Conservation (phyloP, 139 green algal species). For the Ostreobium quekettii region DNA sequence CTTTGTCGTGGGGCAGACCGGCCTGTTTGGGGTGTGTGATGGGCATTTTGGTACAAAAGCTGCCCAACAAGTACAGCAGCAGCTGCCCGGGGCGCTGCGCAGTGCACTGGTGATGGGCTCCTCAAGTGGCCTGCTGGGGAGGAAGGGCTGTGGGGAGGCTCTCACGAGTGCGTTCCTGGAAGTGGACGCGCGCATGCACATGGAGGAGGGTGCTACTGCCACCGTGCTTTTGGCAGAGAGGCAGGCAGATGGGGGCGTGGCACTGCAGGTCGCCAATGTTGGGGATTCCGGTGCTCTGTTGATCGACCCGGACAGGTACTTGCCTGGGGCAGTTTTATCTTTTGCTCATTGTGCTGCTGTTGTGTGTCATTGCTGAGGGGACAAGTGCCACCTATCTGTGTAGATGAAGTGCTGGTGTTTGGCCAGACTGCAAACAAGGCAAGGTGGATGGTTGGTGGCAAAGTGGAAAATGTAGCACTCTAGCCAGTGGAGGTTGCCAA, state of each 20-base stretch:
- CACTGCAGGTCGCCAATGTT: conserved; percentile 6
- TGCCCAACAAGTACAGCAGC: background rate
- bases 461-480: too few species aligned
- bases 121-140: background rate
- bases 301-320: conserved; percentile 13
- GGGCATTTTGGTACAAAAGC: conserved; percentile 2
- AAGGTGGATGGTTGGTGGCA: too few species aligned
- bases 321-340: too few species aligned
- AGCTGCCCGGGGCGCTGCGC: background rate
- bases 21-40: conserved; percentile 12
- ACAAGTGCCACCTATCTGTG: too few species aligned
- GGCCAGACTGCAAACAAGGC: too few species aligned
- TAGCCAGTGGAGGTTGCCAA: too few species aligned
- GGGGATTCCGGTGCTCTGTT: conserved; percentile 10
- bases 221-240: conserved; percentile 7
- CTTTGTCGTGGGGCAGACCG: too few species aligned
- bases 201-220: background rate
- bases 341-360: too few species aligned
- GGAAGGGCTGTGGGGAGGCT: background rate
- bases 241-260: background rate
- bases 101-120: background rate
- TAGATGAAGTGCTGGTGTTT: too few species aligned
- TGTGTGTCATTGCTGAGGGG: too few species aligned
- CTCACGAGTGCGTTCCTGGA: conserved; percentile 1
- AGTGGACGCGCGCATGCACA: background rate